These are phyloP conservation scores for Abelmoschus esculentus DNA, from an alignment of 345 rosid genomes.

Conservation along the genomic window DNA sequence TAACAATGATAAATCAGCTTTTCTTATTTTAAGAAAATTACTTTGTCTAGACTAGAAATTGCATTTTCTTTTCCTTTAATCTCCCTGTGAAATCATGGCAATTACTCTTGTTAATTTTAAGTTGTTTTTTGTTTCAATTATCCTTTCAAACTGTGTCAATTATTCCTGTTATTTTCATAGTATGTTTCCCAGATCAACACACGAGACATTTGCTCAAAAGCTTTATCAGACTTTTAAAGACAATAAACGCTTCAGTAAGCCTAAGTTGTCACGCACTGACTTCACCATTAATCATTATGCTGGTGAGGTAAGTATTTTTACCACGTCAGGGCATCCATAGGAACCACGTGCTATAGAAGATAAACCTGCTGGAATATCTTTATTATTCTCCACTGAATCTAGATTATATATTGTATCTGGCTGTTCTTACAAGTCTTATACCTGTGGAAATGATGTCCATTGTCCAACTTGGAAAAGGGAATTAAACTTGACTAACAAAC, in stretches of 20 bases:
- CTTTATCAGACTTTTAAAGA: conserved; percentile 83
- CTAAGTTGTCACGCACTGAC: conserved; percentile 86
- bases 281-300: conserved; percentile 95
- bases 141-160: conserved; percentile 15
- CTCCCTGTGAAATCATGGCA: conserved; percentile 13
- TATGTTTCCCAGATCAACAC: conserved; percentile 96
- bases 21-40: not conserved
- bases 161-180: conserved; percentile 36
- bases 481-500: conserved; percentile 5
- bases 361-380: not conserved
- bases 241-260: conserved; percentile 85
- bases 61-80: not conserved
- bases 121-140: conserved; percentile 1
- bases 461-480: not conserved
- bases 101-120: not conserved
- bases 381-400: not conserved
- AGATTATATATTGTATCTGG: not conserved
- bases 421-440: not conserved
- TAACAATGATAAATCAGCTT: not conserved
- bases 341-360: not conserved
- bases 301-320: conserved; percentile 70
- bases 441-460: not conserved
- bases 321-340: not conserved
- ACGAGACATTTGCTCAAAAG: conserved; percentile 94
- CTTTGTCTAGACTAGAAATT: not conserved